A percentile compares a stretch with the other conserved stretches of the same genome.
phyloP scores from a whole-genome alignment of 176 grass and related monocot species.

The Hordeum marinum region DNA sequence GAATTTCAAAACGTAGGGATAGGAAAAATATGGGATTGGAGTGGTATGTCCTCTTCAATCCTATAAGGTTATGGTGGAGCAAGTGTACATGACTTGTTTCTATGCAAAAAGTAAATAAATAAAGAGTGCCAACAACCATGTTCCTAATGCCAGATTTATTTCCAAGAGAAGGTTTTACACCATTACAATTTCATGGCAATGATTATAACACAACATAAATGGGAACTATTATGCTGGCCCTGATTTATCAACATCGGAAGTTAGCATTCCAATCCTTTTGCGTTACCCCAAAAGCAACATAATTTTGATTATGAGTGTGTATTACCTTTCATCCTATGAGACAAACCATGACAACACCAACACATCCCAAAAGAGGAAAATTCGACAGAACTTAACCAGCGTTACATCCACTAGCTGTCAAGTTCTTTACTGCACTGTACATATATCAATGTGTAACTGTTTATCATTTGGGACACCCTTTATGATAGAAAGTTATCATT shows the following conservation, averaged over 20 bases:
- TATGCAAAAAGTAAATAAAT: not conserved
- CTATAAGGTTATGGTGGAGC: not conserved
- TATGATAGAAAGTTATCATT: not conserved
- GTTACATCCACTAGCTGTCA: not conserved
- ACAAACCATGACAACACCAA: slow-evolving; percentile 7
- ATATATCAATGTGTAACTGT: not conserved
- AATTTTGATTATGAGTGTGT: not conserved
- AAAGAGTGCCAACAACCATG: not conserved
- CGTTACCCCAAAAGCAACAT: slow-evolving; percentile 1
- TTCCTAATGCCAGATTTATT: not conserved
- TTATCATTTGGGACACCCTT: not conserved
- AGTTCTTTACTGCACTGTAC: not conserved
- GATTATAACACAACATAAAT: not conserved
- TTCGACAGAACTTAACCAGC: not conserved
- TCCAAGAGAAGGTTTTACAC: not conserved
- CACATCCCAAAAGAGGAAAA: not conserved
- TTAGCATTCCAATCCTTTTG: not conserved
- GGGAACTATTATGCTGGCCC: not conserved
- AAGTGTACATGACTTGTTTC: slow-evolving; percentile 9
- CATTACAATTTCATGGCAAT: not conserved
- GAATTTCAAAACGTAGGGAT: no score
- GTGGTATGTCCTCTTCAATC: no score
- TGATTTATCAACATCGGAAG: not conserved
- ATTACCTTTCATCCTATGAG: not conserved
- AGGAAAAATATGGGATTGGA: no score